Percentiles rank a stretch among this genome's conserved stretches.
Evolutionary conservation across 768 basidiomycete species (phyloP).

Genomic region (Tubosaeta sp.): DNA sequence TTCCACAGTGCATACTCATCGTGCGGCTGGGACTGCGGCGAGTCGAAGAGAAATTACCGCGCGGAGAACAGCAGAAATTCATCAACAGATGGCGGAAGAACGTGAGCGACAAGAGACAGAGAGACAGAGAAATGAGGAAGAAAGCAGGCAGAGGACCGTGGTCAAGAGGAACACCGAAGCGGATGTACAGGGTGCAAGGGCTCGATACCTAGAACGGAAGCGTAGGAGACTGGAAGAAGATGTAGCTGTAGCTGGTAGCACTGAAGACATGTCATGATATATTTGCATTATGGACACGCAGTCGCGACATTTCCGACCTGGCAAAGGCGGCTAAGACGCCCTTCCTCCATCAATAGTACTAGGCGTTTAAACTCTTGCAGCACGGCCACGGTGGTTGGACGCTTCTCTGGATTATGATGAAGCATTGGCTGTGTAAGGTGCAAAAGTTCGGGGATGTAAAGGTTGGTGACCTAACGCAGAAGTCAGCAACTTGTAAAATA

Average conservation of each 20-base stretch:
- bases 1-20: slow-evolving; percentile 46
- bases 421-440: slow-evolving; percentile 58
- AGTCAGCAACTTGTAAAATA: slow-evolving; percentile 3
- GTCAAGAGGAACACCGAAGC: slow-evolving; percentile 71
- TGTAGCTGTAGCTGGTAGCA: not conserved
- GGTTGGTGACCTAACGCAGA: slow-evolving; percentile 46
- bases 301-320: not conserved
- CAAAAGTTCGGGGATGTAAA: slow-evolving; percentile 56
- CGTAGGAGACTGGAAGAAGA: slow-evolving; percentile 61
- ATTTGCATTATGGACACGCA: not conserved
- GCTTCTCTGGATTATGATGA: slow-evolving; percentile 42
- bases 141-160: slow-evolving; percentile 61
- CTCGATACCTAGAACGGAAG: slow-evolving; percentile 78
- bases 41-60: slow-evolving; percentile 79
- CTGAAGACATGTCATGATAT: slow-evolving; percentile 12
- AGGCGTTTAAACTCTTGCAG: slow-evolving; percentile 51
- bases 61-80: slow-evolving; percentile 74
- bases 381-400: slow-evolving; percentile 49
- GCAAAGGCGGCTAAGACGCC: slow-evolving; percentile 25
- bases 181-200: slow-evolving; percentile 69
- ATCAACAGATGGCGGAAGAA: slow-evolving; percentile 75
- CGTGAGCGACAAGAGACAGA: slow-evolving; percentile 53
- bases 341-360: slow-evolving; percentile 38
- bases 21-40: slow-evolving; percentile 83
- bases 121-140: slow-evolving; percentile 55